Base-by-base conservation (phyloP, 2,329 filamentous ascomycete species). In the Colletotrichum incanum region DNA sequence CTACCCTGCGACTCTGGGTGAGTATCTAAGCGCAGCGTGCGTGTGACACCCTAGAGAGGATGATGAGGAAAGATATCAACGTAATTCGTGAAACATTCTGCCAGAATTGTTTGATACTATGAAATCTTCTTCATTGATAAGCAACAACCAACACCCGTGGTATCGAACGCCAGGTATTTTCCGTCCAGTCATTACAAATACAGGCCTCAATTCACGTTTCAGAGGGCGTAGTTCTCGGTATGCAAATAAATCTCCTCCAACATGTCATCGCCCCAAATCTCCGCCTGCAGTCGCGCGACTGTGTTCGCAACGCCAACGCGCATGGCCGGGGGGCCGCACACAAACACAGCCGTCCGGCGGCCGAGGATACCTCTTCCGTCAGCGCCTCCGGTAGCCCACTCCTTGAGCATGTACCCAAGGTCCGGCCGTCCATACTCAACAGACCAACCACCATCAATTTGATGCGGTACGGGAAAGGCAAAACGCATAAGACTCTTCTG, bases 191-290 rank as follows among this genome's bases (percentile, higher is more conserved):
- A 70, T 45, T 66, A 73, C 34, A 62, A 62, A 18, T 73, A 73
- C 71, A 73, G 31, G 6, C 54, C 59, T 41, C 20, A 8, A 4
- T 26, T 23, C 52, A 23, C 34, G 4, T 12, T 14, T 87, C 82
- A 98, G 74, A 98, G 86, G 63, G 95, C 94, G 84, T 98, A 98
- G 81, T 98, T 98, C 86, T 98, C 96, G 4, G 95, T 94, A 84
- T 98, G 96, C 80, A 98, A 82, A 81, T 95, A 98, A 66, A 98
- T 93, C 87, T 98, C 96, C 79, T 98, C 95, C 58, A 93, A 89
- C 76, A 89, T 88, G 43, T 92, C 89, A 76, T 94, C 92, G 7
- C 89, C 91, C 93, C 94, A 95, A 61, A 98, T 95, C 81, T 92
- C 90, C 34, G 89, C 90, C 86, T 98, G 96, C 77, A 98, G 84